These are phyloP conservation scores for Silene uniflora DNA, from an alignment of 148 eudicot genomes.

Conservation along the genomic window DNA sequence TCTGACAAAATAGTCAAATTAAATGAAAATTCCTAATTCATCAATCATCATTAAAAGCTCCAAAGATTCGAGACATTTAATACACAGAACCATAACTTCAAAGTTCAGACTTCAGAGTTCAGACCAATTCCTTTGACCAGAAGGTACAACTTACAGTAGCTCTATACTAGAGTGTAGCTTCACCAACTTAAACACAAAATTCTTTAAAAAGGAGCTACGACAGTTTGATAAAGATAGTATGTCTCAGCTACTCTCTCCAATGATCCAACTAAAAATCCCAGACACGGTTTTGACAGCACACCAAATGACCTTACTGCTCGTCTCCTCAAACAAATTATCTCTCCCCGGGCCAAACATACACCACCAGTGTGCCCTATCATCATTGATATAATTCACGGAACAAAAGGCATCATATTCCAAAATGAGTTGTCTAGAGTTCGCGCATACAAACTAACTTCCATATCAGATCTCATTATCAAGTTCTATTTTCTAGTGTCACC, in stretches of 20 bases:
- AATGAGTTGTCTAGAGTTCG: no score
- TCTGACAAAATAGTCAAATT: background rate
- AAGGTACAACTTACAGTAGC: slow-evolving; percentile 2
- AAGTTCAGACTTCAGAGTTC: background rate
- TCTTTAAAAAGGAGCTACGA: background rate
- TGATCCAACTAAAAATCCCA: background rate
- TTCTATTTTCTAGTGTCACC: background rate
- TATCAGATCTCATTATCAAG: background rate
- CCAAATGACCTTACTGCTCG: background rate
- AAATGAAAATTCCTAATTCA: background rate
- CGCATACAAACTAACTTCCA: background rate
- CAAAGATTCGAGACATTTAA: background rate
- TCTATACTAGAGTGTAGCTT: background rate
- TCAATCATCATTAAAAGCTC: background rate
- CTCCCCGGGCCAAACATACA: background rate
- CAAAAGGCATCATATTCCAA: background rate
- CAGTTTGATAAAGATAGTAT: background rate
- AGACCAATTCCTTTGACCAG: slow-evolving; percentile 1
- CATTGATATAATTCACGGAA: background rate
- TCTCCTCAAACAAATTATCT: background rate
- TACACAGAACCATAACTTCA: background rate
- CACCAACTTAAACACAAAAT: background rate
- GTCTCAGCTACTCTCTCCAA: slow-evolving; percentile 5
- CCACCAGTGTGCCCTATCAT: background rate
- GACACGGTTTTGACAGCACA: background rate